phyloP scores from a whole-genome alignment of 306 rosid genomes.

The cucumber (Cucumis sativus) region DNA sequence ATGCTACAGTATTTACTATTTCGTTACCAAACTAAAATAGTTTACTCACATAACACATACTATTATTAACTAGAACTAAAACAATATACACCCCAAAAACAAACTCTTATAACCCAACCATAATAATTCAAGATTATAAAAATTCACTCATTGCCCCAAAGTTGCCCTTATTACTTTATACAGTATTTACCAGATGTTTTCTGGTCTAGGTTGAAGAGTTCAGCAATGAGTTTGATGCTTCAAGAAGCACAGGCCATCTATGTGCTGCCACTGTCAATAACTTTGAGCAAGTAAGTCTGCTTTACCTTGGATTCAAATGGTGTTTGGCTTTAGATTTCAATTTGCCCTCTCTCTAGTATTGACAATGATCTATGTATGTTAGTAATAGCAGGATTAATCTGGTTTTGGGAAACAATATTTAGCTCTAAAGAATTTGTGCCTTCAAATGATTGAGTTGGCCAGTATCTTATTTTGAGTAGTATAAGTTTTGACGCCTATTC shows the following conservation, averaged over 20 bases:
- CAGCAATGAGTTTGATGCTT: constrained; percentile 57
- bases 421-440: background rate
- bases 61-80: too few species aligned
- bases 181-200: constrained; percentile 9
- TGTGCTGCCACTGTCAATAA: constrained; percentile 63
- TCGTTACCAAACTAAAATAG: too few species aligned
- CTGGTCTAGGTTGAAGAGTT: constrained; percentile 47
- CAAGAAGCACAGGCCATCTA: constrained; percentile 80
- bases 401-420: background rate
- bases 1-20: too few species aligned
- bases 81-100: too few species aligned
- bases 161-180: background rate
- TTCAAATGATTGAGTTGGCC: background rate
- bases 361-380: background rate
- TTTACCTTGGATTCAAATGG: constrained; percentile 1
- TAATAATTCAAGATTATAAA: too few species aligned
- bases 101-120: too few species aligned
- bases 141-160: too few species aligned
- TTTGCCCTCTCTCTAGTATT: background rate
- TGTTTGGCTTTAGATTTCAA: background rate
- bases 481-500: background rate
- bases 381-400: background rate
- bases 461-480: background rate
- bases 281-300: constrained; percentile 60
- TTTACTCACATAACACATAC: too few species aligned